These are phyloP conservation scores for Colletotrichum lindemuthianum DNA, from an alignment of 2,329 filamentous ascomycete genomes.

Conservation along the genomic window DNA sequence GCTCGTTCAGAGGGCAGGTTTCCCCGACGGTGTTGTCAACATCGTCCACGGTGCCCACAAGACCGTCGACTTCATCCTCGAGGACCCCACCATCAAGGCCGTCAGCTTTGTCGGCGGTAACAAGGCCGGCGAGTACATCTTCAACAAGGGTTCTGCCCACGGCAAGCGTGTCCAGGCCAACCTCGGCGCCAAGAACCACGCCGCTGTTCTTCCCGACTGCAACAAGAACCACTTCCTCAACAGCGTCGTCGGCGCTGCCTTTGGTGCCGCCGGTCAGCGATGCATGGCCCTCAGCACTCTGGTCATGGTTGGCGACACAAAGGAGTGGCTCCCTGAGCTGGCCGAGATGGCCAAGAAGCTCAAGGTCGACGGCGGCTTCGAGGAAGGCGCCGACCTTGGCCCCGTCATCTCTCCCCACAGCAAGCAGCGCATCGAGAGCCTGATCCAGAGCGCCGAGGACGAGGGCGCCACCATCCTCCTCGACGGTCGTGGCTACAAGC, in stretches of 20 bases:
- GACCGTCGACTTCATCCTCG: conserved; percentile 87
- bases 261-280: conserved; percentile 84
- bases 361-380: conserved; percentile 83
- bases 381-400: conserved; percentile 80
- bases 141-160: conserved; percentile 79
- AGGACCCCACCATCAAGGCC: conserved; percentile 86
- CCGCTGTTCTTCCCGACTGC: conserved; percentile 83
- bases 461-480: conserved; percentile 86
- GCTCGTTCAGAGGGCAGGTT: conserved; percentile 81
- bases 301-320: conserved; percentile 86
- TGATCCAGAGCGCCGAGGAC: conserved; percentile 80
- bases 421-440: conserved; percentile 79
- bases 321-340: conserved; percentile 82
- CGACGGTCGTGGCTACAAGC: conserved; percentile 79
- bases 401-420: conserved; percentile 84
- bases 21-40: conserved; percentile 85
- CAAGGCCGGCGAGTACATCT: conserved; percentile 91
- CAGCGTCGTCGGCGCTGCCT: conserved; percentile 84
- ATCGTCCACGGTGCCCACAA: conserved; percentile 83
- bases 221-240: conserved; percentile 93
- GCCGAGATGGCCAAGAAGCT: conserved; percentile 79
- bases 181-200: conserved; percentile 89
- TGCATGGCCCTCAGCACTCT: conserved; percentile 89
- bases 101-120: conserved; percentile 89
- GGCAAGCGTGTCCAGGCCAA: conserved; percentile 92